These are phyloP conservation scores for Teratosphaeria epicoccoides DNA, from an alignment of 2,329 filamentous ascomycete genomes.

Conservation along the genomic window DNA sequence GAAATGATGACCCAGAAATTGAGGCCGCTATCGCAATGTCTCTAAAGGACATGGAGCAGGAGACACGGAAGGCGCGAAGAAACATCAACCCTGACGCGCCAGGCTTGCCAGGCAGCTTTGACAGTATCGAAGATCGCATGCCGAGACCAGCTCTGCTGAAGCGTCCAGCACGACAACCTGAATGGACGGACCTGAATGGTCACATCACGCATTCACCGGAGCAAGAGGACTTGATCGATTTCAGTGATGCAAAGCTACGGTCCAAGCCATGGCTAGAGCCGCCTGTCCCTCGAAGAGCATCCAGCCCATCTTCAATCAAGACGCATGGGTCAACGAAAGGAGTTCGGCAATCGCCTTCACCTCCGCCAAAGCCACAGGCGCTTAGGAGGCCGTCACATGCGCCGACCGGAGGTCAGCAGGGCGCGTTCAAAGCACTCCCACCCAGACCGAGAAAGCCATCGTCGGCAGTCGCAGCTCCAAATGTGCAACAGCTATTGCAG, in stretches of 20 bases:
- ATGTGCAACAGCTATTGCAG: conserved; percentile 2
- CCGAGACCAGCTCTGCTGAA: conserved; percentile 28
- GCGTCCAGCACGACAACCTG: conserved; percentile 13
- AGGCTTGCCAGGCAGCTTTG: neutral
- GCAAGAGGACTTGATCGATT: conserved; percentile 37
- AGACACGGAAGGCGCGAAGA: conserved; percentile 25
- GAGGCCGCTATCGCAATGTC: conserved; percentile 39
- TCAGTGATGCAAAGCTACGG: conserved; percentile 32
- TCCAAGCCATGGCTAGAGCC: conserved; percentile 20
- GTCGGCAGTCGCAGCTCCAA: conserved; percentile 19
- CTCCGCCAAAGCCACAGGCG: conserved; percentile 26
- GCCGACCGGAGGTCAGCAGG: conserved; percentile 9
- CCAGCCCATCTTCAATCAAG: conserved; percentile 1
- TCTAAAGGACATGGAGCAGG: conserved; percentile 33
- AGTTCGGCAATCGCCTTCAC: conserved; percentile 17
- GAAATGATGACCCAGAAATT: conserved; percentile 39
- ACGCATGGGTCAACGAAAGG: conserved; percentile 19
- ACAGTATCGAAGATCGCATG: conserved; percentile 2
- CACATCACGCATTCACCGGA: conserved; percentile 13
- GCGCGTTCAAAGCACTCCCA: conserved; percentile 17
- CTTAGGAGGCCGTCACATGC: conserved; percentile 30
- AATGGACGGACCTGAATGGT: neutral
- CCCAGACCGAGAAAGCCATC: conserved; percentile 29
- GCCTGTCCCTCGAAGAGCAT: conserved; percentile 1
- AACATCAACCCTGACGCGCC: conserved; percentile 28